Evolutionary conservation across 2,329 filamentous ascomycete species (phyloP).

Genomic region (Botrytis fabae): DNA sequence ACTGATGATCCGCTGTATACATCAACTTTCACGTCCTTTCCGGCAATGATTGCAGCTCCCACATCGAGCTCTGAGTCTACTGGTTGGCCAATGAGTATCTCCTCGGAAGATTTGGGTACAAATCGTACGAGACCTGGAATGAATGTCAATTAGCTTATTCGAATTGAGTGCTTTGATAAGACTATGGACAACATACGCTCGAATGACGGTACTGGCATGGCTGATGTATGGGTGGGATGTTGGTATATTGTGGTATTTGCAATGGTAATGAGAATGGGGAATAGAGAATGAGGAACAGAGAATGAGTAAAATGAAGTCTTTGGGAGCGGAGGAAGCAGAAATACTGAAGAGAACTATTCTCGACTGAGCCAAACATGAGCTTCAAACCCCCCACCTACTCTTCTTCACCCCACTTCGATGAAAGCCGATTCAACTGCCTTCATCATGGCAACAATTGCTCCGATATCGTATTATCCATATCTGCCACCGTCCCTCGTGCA

Average conservation of each 20-base stretch:
- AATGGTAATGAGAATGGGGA: neutral
- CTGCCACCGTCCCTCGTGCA: neutral
- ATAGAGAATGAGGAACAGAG: neutral
- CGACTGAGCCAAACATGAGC: neutral
- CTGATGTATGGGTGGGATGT: neutral
- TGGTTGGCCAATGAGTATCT: constrained; percentile 58
- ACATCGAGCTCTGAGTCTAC: constrained; percentile 52
- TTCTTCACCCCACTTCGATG: neutral
- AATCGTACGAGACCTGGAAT: constrained; percentile 60
- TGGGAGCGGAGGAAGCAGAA: neutral
- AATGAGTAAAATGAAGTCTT: neutral
- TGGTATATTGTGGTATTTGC: neutral
- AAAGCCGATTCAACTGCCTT: constrained; percentile 5
- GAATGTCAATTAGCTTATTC: constrained; percentile 3
- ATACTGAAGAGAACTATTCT: neutral
- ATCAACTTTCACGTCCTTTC: constrained; percentile 55
- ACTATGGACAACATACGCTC: constrained; percentile 28
- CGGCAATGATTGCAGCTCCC: constrained; percentile 55
- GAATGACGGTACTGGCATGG: constrained; percentile 29
- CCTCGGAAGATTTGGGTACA: constrained; percentile 52
- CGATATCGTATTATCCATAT: neutral
- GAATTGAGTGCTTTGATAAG: neutral
- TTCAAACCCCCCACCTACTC: neutral
- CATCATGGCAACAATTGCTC: neutral
- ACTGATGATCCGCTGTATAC: constrained; percentile 61